Evolutionary conservation across 2,329 filamentous ascomycete species (phyloP), one percentile per base, ranked within the genome.

Genomic region (Hymenoscyphus repandus): DNA sequence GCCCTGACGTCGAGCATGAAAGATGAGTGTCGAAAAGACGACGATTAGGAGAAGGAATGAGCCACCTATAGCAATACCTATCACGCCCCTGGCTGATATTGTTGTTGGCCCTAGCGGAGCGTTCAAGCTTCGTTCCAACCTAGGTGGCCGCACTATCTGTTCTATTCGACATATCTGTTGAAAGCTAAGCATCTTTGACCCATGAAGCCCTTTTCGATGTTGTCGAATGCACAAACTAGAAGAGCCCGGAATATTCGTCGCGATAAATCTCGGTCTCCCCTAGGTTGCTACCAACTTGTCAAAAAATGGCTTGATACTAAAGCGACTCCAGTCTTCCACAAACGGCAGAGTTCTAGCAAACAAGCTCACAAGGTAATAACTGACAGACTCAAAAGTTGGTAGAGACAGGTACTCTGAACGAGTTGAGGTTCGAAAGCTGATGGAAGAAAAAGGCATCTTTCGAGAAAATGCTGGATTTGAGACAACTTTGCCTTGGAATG

Each of bases 61-160:
- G 30, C 52, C 58, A 17, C 52, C 55, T 9, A 60, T 27, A 18
- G 54, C 56, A 12, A 60, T 60, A n/a, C 54, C 57, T 5, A 59
- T 34, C 27, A 60, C 52, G 2, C 48, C 50, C 11, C 49, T 40
- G 11, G 53, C 6, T 13, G 58, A 39, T 6, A 60, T 20, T 15
- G 10, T 30, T 20, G 34, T 22, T n/a, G 47, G 18, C n/a, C 41
- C 41, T 3, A 38, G 10, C 13, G 42, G 17, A 7, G n/a, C 20
- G 15, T 33, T 22, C 38, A 41, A 18, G n/a, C 20, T 18, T 20
- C 36, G 15, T 20, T 41, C 31, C 13, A 38, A n/a, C 15, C 18
- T 4, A 7, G 31, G 5, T 22, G 11, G 32, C 20, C 34, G 22
- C 4, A 27, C 34, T 20, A 32, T 37, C 20, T 32, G 34, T 18